Evolutionary conservation across 176 grass and related monocot species (phyloP).

Genomic region (Lolium multiflorum): DNA sequence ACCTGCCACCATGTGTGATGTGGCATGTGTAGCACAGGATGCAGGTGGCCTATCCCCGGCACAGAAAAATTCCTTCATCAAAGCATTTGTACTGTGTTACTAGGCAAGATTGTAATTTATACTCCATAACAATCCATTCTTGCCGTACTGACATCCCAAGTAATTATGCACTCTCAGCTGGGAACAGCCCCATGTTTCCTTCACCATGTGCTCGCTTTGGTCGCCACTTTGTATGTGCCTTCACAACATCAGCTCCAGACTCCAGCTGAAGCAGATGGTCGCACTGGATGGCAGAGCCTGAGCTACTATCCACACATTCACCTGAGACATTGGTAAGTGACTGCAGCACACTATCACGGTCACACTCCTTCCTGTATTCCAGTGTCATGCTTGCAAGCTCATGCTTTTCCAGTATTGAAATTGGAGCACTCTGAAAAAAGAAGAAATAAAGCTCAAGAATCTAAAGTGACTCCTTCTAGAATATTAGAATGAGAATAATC

Average conservation of each 20-base stretch:
- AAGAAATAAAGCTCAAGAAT: constrained; percentile 16
- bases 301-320: constrained; percentile 28
- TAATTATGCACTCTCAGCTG: constrained; percentile 50
- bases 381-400: constrained; percentile 93
- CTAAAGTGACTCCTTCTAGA: not conserved
- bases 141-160: constrained; percentile 12
- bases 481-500: not conserved
- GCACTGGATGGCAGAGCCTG: constrained; percentile 61
- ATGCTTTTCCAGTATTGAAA: constrained; percentile 92
- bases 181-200: constrained; percentile 52
- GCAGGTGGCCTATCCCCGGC: constrained; percentile 15
- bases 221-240: constrained; percentile 87
- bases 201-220: constrained; percentile 59
- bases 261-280: constrained; percentile 92
- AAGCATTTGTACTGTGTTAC: constrained; percentile 33
- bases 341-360: constrained; percentile 83
- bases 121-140: constrained; percentile 32
- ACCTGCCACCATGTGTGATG: not conserved
- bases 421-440: constrained; percentile 79
- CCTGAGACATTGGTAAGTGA: constrained; percentile 68
- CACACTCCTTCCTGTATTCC: constrained; percentile 97
- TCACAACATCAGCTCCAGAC: constrained; percentile 76
- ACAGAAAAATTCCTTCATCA: constrained; percentile 18
- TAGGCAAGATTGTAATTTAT: constrained; percentile 47
- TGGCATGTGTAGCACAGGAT: constrained; percentile 9